These are phyloP conservation scores for Fusarium sp. DNA, from an alignment of 2,329 filamentous ascomycete genomes.

Conservation along the genomic window DNA sequence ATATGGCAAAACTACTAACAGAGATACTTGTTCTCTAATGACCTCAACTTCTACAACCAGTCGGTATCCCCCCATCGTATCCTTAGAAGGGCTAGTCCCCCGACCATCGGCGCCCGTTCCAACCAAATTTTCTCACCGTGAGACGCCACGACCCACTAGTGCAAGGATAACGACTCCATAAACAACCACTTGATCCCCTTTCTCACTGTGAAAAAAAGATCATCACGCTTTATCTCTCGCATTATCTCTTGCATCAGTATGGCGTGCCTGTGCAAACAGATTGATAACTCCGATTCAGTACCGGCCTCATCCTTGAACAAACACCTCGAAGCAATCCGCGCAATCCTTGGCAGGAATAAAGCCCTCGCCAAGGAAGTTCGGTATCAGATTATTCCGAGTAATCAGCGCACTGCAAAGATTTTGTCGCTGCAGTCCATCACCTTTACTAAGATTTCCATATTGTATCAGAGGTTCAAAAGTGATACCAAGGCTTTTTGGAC, in stretches of 20 bases:
- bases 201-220: constrained; percentile 39
- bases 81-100: background rate
- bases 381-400: constrained; percentile 48
- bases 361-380: constrained; percentile 46
- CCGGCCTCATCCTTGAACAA: constrained; percentile 44
- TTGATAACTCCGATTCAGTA: constrained; percentile 38
- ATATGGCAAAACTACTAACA: background rate
- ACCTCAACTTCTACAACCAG: background rate
- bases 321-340: constrained; percentile 44
- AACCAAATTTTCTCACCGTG: background rate
- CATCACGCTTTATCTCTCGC: constrained; percentile 24
- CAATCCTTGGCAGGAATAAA: constrained; percentile 47
- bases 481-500: constrained; percentile 46
- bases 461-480: constrained; percentile 24
- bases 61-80: background rate
- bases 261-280: constrained; percentile 43
- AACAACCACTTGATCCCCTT: background rate
- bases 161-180: background rate
- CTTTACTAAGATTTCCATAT: constrained; percentile 11
- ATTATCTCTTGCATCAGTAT: background rate
- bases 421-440: constrained; percentile 40
- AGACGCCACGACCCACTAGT: background rate
- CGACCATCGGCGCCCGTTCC: background rate
- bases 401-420: constrained; percentile 49
- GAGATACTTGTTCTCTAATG: background rate